phyloP scores from a whole-genome alignment of 805 yeast species.

The Saturnispora hagleri region DNA sequence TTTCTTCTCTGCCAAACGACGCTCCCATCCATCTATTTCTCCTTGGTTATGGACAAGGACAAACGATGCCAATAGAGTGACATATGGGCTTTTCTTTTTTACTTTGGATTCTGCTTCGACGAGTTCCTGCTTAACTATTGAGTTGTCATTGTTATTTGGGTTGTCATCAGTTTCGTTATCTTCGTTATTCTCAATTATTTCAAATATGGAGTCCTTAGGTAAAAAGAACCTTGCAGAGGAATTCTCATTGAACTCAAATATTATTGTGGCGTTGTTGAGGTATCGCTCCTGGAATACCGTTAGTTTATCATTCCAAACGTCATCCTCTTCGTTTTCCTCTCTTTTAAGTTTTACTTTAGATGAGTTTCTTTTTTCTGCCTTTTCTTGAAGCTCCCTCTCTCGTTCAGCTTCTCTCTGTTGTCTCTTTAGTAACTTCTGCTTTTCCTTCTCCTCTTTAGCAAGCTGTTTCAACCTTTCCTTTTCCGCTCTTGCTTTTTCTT shows the following conservation, averaged over 20 bases:
- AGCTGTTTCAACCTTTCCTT: constrained; percentile 15
- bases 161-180: constrained; percentile 16
- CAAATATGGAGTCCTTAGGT: constrained; percentile 73
- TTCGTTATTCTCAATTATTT: constrained; percentile 33
- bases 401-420: constrained; percentile 18
- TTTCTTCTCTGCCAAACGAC: constrained; percentile 23
- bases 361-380: constrained; percentile 15
- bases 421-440: constrained; percentile 19
- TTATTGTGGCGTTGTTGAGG: constrained; percentile 56
- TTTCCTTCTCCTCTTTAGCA: constrained; percentile 19
- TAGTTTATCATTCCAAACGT: constrained; percentile 43
- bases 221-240: constrained; percentile 63
- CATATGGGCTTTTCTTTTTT: constrained; percentile 16
- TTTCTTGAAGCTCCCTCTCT: constrained; percentile 17
- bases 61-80: constrained; percentile 40
- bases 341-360: constrained; percentile 8
- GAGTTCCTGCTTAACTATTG: constrained; percentile 13
- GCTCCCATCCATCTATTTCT: constrained; percentile 40
- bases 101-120: constrained; percentile 1
- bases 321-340: constrained; percentile 12
- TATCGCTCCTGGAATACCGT: constrained; percentile 75
- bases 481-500: constrained; percentile 16
- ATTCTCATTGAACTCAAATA: constrained; percentile 79
- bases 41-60: constrained; percentile 41
- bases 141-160: constrained; percentile 7